A percentile compares a stretch with the other conserved stretches of the same genome.
These are phyloP conservation scores for Colletotrichum sp. DNA, from an alignment of 2,329 filamentous ascomycete species.

Conservation along the genomic window DNA sequence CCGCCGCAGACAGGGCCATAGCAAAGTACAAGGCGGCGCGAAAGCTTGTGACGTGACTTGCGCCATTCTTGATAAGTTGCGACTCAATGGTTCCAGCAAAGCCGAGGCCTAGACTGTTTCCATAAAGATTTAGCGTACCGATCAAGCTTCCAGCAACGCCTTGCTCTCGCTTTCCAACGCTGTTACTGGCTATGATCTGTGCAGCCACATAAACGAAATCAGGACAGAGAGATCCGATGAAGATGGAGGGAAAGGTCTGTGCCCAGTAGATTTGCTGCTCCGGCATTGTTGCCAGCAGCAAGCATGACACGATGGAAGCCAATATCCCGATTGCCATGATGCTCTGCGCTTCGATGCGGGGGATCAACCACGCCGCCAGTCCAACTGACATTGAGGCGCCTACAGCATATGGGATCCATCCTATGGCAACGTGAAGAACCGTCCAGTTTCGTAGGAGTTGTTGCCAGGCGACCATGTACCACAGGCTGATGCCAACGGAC, in stretches of 20 bases:
- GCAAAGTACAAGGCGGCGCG: background rate
- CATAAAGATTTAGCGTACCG: background rate
- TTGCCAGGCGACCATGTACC: background rate
- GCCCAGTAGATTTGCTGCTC: background rate
- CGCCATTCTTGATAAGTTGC: background rate
- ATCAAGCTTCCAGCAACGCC: conserved; percentile 41
- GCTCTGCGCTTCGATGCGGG: background rate
- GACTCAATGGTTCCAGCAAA: background rate
- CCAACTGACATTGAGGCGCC: background rate
- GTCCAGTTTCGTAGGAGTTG: conserved; percentile 34
- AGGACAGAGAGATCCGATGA: conserved; percentile 42
- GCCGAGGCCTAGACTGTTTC: background rate
- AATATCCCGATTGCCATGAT: background rate
- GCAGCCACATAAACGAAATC: conserved; percentile 57
- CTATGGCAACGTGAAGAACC: conserved; percentile 47
- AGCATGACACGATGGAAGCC: background rate
- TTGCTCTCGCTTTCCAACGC: conserved; percentile 51
- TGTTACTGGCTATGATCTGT: conserved; percentile 59
- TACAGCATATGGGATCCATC: background rate
- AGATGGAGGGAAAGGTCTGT: background rate
- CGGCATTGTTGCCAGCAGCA: background rate
- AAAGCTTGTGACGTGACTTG: background rate
- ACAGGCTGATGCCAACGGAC: background rate
- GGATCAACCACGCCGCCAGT: background rate
- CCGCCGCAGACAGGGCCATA: background rate